A percentile compares a stretch with the other conserved stretches of the same genome.
Conservation (phyloP, 306 rosid species). For the Casuarina equisetifolia region DNA sequence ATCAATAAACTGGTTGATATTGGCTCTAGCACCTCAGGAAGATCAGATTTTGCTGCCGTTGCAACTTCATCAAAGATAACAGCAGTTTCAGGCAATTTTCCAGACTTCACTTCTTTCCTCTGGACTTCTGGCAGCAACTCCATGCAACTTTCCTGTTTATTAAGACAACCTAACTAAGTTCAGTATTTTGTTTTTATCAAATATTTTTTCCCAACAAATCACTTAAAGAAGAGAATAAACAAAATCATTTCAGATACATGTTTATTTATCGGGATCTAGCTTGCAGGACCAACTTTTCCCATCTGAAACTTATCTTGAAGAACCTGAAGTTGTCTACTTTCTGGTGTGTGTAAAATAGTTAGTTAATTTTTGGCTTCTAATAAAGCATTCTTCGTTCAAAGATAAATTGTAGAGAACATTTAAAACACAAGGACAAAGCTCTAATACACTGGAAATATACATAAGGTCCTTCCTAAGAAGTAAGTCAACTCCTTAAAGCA, state of each 20-base stretch:
- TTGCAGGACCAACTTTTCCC: slow-evolving; percentile 4
- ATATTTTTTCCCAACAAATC: not conserved
- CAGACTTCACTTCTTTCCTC: slow-evolving; percentile 58
- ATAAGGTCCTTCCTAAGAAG: not conserved
- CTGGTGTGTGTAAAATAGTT: not conserved
- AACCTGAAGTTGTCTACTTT: not conserved
- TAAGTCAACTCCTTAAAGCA: not conserved
- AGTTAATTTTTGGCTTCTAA: not conserved
- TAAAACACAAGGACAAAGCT: not conserved
- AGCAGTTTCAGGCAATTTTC: slow-evolving; percentile 46
- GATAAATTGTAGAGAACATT: not conserved
- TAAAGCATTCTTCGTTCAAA: not conserved
- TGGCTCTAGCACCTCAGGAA: slow-evolving; percentile 46
- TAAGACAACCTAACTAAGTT: slow-evolving; percentile 30
- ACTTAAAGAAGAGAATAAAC: not conserved
- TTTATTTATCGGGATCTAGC: not conserved
- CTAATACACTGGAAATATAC: not conserved
- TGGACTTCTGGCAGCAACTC: slow-evolving; percentile 87
- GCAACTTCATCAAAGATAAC: slow-evolving; percentile 45
- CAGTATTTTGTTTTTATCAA: not conserved
- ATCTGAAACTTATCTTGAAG: not conserved
- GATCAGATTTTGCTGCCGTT: slow-evolving; percentile 43
- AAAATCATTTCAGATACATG: not conserved
- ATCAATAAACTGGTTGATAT: slow-evolving; percentile 63
- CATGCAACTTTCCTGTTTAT: slow-evolving; percentile 77